Evolutionary conservation across 106 monocot genomes (phyloP), one percentile per base, ranked within the genome.

Genomic region (Apostasia ramifera): DNA sequence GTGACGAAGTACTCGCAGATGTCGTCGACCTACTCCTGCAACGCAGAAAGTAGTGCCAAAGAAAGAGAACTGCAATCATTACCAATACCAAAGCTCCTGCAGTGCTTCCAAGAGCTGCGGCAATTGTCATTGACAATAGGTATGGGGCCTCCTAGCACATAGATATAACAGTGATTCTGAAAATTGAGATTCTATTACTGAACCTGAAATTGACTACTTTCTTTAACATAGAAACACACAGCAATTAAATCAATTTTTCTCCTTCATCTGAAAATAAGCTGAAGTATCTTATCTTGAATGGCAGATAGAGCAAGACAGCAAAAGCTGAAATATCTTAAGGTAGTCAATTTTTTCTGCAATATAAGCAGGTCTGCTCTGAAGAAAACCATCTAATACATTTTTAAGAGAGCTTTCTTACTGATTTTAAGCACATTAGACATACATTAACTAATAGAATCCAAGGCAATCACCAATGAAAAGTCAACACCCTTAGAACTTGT

Each of bases 81-180:
- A 86, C 76, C 77, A 93, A 86, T 80, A 78, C 77, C 79, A 86
- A 67, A 53, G 72, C 86, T 81, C 88, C 92, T 83, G 77, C 83
- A 88, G 80, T 81, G 79, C 77, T 79, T 79, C 80, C 85, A 48
- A 93, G 69, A 79, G 80, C 76, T 78, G 60, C 88, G 78, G 79
- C 81, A 86, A 93, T 83, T 77, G 52, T 72, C 74, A 57, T 68
- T 93, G 85, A 83, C 92, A 88, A 88, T 68, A 83, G 74, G 76
- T 74, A 66, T 66, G 58, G 76, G 66, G 70, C 59, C 67, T 50
- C 64, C 78, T 63, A 83, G 62, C 83, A 56, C 14, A 15, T 60
- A 78, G 47, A 26, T 57, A 10, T 44, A 61, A 42, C 53, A 44
- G 44, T 62, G 44, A 14, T 68, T 64, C 69, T 53, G 44, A 73